phyloP scores from a whole-genome alignment of 768 basidiomycete genomes.

The Rhizopogon vesiculosus region DNA sequence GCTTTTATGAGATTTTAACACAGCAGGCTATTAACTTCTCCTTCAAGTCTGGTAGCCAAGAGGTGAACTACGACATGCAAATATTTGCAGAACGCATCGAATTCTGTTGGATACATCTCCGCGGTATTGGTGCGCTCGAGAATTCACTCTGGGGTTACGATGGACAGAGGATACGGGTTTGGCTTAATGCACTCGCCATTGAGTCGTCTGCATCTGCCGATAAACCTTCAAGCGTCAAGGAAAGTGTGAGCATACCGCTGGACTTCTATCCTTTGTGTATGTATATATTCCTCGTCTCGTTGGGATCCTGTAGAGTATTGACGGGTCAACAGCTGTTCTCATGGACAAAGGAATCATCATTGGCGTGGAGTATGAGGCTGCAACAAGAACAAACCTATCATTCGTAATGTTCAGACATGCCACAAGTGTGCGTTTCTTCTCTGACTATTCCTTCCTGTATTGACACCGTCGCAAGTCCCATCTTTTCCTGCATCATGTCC shows the following conservation, averaged over 20 bases:
- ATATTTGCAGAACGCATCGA: constrained; percentile 96
- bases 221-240: constrained; percentile 60
- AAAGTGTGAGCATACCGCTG: constrained; percentile 88
- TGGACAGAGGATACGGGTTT: constrained; percentile 82
- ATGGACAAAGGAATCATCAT: constrained; percentile 99
- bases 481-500: constrained; percentile 88
- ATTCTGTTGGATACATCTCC: constrained; percentile 97
- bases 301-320: constrained; percentile 1
- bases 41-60: constrained; percentile 71
- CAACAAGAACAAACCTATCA: constrained; percentile 66
- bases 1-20: constrained; percentile 5
- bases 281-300: constrained; percentile 13
- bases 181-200: constrained; percentile 93
- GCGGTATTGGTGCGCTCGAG: constrained; percentile 88
- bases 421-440: constrained; percentile 63
- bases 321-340: constrained; percentile 63
- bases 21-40: not conserved
- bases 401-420: constrained; percentile 91
- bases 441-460: not conserved
- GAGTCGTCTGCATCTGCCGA: constrained; percentile 50
- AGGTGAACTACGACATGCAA: constrained; percentile 97
- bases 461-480: constrained; percentile 58
- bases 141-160: constrained; percentile 99
- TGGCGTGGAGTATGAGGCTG: constrained; percentile 87
- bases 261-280: constrained; percentile 96